A percentile compares a stretch with the other conserved stretches of the same genome.
phyloP scores from a whole-genome alignment of 495 filamentous ascomycete species.

The Lasiosphaeria hispida region DNA sequence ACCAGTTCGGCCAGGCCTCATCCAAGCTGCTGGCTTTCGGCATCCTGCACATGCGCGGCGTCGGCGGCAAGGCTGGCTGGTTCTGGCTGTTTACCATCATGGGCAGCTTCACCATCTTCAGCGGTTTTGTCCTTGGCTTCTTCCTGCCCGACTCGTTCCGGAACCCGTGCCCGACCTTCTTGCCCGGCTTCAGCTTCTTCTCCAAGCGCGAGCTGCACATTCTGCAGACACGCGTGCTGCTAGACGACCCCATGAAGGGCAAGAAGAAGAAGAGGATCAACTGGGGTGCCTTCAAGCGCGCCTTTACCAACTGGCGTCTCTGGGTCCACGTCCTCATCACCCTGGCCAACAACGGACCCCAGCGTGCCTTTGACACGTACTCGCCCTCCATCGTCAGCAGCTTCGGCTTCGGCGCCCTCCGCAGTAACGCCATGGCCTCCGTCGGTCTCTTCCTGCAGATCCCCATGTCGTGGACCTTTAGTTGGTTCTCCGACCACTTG shows the following conservation, averaged over 20 bases:
- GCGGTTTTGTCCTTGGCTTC: constrained; percentile 49
- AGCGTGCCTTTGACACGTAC: constrained; percentile 46
- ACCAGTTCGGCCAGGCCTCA: constrained; percentile 50
- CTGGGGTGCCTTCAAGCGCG: constrained; percentile 24
- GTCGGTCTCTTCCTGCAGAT: constrained; percentile 42
- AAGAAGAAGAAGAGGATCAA: constrained; percentile 31
- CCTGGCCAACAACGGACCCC: constrained; percentile 37
- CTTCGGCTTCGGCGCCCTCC: constrained; percentile 47
- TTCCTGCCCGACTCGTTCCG: constrained; percentile 53
- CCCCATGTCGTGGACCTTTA: constrained; percentile 45
- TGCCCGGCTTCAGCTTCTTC: constrained; percentile 36
- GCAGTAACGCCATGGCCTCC: constrained; percentile 51
- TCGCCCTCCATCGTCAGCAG: constrained; percentile 40
- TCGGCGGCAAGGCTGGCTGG: constrained; percentile 54
- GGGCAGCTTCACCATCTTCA: constrained; percentile 52
- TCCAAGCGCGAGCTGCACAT: constrained; percentile 39
- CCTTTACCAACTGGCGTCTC: constrained; percentile 37
- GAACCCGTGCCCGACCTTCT: constrained; percentile 43
- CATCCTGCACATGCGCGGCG: constrained; percentile 44
- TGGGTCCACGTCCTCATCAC: constrained; percentile 44
- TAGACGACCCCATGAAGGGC: constrained; percentile 41
- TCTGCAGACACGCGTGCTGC: constrained; percentile 34
- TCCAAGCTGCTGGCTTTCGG: constrained; percentile 36
- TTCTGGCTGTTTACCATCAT: constrained; percentile 59
- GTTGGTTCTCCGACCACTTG: constrained; percentile 42